Base-by-base conservation (phyloP, 108 stramenopile genomes). In the Nitzschia inconspicua region DNA sequence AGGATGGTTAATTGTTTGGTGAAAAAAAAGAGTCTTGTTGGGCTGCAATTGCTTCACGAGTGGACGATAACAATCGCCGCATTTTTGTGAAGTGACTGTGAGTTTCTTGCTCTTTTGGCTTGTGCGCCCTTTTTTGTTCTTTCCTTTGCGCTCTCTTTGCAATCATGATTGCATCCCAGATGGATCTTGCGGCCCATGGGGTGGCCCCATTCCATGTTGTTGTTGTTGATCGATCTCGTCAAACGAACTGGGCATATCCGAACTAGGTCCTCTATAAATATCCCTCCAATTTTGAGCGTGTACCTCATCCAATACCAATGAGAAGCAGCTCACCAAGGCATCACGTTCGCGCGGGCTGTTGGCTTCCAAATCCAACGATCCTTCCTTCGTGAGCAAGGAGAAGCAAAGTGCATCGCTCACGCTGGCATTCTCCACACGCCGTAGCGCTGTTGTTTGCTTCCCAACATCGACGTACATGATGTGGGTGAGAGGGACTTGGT, bases 381-480 rank as follows among this genome's bases (percentile, higher is more conserved):
- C 89, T 59, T 91, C 89, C 78, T 91, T 91, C 43, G 89, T 91
- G 19, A 91, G 59, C 0, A 91, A 76, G 8, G 83, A 85, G 46
- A 91, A 91, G 72, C 89, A 91, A 5, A 91, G 67, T 9, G 72
- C 53, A 34, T 91, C 89, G 26, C 66, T 62, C 4, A 91, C 86
- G 10, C 66, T 23, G 9, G 89, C 89, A 61, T 91, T 91, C 46
- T 91, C 89, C 27, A 91, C 89, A 49, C 89, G 49, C 34, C 89
- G 76, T 41, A 91, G 66, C 11, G 89, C 89, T 25, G 89, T 88
- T 0, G 89, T 91, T 55, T 87, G 86, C 58, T 91, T 91, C 20
- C 89, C 89, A 47, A 91, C 81, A 59, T 91, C 89, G 27, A 91
- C 89, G 44, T 91, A 91, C 89, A 91, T 86, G 32, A 91, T 91